These are phyloP conservation scores for Wickerhamiella domercqiae DNA, from an alignment of 805 yeast species.

Conservation along the genomic window DNA sequence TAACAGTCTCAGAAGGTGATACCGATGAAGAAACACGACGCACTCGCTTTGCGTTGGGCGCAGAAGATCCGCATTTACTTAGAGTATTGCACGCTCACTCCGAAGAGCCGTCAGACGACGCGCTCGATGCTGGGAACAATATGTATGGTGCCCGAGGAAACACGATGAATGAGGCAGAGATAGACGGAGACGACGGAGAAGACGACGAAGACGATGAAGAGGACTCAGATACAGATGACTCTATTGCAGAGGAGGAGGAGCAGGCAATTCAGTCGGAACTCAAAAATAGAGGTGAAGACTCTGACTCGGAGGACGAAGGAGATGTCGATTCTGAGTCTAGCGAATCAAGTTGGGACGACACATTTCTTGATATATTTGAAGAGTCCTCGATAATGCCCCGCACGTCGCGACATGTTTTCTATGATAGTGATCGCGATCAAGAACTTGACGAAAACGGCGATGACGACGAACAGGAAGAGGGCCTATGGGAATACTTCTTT, in stretches of 20 bases:
- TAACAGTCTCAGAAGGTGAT: conserved; percentile 38
- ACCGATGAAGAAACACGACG: conserved; percentile 34
- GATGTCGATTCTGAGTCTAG: conserved; percentile 9
- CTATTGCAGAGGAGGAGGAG: conserved; percentile 27
- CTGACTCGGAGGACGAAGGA: background rate
- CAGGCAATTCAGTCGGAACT: conserved; percentile 24
- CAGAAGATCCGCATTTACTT: background rate
- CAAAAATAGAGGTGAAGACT: background rate
- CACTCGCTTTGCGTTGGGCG: background rate
- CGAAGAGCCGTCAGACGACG: conserved; percentile 8
- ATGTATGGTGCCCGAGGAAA: too few relatives aligned
- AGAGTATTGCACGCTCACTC: conserved; percentile 1
- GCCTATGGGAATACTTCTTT: conserved; percentile 63
- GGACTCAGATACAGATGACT: conserved; percentile 15
- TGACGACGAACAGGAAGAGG: conserved; percentile 49
- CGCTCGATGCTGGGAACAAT: conserved; percentile 8
- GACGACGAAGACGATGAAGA: conserved; percentile 17
- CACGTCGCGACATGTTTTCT: conserved; percentile 3
- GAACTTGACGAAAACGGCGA: conserved; percentile 3
- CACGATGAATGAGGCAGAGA: conserved; percentile 10
- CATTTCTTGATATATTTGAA: conserved; percentile 18
- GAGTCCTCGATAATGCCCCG: conserved; percentile 15
- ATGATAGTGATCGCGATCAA: conserved; percentile 5
- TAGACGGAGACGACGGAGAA: conserved; percentile 13
- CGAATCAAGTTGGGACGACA: conserved; percentile 10